These are phyloP conservation scores for Curvularia sp. DNA, from an alignment of 2,329 filamentous ascomycete species.

Conservation along the genomic window DNA sequence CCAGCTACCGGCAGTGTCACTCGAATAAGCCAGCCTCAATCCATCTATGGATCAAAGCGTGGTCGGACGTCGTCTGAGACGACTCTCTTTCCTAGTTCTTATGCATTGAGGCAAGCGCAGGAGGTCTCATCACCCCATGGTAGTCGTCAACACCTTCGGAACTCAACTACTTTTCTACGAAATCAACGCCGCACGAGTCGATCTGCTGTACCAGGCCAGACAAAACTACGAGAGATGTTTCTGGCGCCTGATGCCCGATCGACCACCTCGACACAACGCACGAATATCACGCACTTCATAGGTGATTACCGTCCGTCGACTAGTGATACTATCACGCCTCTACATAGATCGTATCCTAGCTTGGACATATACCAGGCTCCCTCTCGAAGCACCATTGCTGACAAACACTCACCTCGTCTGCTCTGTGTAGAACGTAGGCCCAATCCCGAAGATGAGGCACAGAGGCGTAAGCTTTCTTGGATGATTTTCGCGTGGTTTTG, in stretches of 20 bases:
- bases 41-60: constrained; percentile 9
- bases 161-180: constrained; percentile 28
- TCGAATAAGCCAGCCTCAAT: constrained; percentile 23
- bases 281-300: constrained; percentile 33
- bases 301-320: constrained; percentile 42
- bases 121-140: constrained; percentile 21
- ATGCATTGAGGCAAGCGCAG: constrained; percentile 23
- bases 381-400: constrained; percentile 21
- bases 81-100: constrained; percentile 29
- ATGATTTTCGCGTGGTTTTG: constrained; percentile 44
- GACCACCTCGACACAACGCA: constrained; percentile 29
- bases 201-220: constrained; percentile 45
- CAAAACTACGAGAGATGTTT: constrained; percentile 46
- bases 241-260: constrained; percentile 38
- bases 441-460: constrained; percentile 35
- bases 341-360: constrained; percentile 29
- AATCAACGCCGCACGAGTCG: constrained; percentile 32
- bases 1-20: constrained; percentile 33
- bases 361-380: constrained; percentile 20
- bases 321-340: constrained; percentile 40
- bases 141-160: constrained; percentile 24
- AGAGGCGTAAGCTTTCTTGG: constrained; percentile 43
- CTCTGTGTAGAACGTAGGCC: constrained; percentile 38
- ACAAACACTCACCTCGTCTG: constrained; percentile 41
- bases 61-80: constrained; percentile 35